Conservation (phyloP, 768 basidiomycete genomes). For the Lactarius akahatsu region DNA sequence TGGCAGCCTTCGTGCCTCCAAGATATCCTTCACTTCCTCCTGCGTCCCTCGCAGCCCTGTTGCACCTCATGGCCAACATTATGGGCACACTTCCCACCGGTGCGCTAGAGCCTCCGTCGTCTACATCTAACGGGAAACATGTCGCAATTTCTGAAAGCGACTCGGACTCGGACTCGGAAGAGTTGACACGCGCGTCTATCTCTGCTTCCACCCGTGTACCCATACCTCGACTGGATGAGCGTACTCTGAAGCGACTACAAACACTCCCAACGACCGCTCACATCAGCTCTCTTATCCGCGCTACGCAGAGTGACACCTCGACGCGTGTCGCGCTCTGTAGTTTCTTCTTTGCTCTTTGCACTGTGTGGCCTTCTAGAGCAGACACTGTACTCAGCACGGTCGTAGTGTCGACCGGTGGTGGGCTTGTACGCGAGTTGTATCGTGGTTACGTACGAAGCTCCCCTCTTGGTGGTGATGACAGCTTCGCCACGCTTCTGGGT, state of each 20-base stretch:
- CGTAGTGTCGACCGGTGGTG: conserved; percentile 51
- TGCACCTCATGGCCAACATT: conserved; percentile 51
- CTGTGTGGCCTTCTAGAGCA: conserved; percentile 58
- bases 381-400: conserved; percentile 58
- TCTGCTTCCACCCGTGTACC: conserved; percentile 35
- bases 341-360: conserved; percentile 57
- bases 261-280: conserved; percentile 54
- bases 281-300: conserved; percentile 51
- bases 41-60: conserved; percentile 50
- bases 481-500: conserved; percentile 42
- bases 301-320: conserved; percentile 41
- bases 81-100: conserved; percentile 53
- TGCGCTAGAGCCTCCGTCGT: conserved; percentile 48
- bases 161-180: conserved; percentile 32
- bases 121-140: conserved; percentile 11
- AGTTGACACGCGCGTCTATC: conserved; percentile 38
- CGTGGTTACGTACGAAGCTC: conserved; percentile 61
- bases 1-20: conserved; percentile 61
- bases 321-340: conserved; percentile 50
- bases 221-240: conserved; percentile 51
- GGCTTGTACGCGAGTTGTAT: conserved; percentile 74
- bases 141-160: conserved; percentile 31
- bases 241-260: conserved; percentile 64
- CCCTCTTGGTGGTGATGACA: conserved; percentile 59
- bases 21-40: conserved; percentile 53